These are phyloP conservation scores for Vicia sativa DNA, from an alignment of 306 rosid species.

Conservation along the genomic window DNA sequence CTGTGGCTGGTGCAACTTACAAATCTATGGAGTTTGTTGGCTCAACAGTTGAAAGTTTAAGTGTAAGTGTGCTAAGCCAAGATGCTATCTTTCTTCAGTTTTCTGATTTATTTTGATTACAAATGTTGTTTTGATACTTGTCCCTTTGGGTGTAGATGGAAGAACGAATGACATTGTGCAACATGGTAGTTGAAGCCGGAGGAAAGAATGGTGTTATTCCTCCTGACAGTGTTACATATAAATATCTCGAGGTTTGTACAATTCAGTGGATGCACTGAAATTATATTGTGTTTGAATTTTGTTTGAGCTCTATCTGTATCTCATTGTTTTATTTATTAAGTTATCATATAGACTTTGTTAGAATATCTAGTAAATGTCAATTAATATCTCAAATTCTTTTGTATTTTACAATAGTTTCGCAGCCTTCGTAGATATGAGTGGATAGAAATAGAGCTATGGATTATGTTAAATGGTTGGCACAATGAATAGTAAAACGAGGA, in stretches of 20 bases:
- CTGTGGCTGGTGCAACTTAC: conserved; percentile 90
- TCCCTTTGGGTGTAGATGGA: conserved; percentile 70
- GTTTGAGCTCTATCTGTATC: background rate
- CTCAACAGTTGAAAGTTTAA: conserved; percentile 80
- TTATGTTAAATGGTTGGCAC: background rate
- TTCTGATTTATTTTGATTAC: conserved; percentile 5
- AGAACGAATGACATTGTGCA: conserved; percentile 93
- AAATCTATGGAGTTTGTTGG: conserved; percentile 97
- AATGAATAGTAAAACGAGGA: background rate
- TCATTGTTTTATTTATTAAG: background rate
- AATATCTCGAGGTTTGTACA: conserved; percentile 82
- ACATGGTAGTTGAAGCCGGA: conserved; percentile 96
- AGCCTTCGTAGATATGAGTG: background rate
- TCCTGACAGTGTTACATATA: conserved; percentile 80
- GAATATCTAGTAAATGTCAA: background rate
- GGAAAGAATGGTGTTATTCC: conserved; percentile 91
- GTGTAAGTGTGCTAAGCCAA: conserved; percentile 46
- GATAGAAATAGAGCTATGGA: background rate
- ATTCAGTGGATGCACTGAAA: conserved; percentile 27
- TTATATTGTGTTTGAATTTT: conserved; percentile 17
- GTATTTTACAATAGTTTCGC: background rate
- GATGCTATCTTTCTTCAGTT: conserved; percentile 23
- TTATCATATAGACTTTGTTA: background rate
- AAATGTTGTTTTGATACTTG: conserved; percentile 35
- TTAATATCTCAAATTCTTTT: conserved; percentile 1